A percentile compares a stretch with the other conserved stretches of the same genome.
Evolutionary conservation across 2,329 filamentous ascomycete genomes (phyloP).

Genomic region (Curvularia sp.): DNA sequence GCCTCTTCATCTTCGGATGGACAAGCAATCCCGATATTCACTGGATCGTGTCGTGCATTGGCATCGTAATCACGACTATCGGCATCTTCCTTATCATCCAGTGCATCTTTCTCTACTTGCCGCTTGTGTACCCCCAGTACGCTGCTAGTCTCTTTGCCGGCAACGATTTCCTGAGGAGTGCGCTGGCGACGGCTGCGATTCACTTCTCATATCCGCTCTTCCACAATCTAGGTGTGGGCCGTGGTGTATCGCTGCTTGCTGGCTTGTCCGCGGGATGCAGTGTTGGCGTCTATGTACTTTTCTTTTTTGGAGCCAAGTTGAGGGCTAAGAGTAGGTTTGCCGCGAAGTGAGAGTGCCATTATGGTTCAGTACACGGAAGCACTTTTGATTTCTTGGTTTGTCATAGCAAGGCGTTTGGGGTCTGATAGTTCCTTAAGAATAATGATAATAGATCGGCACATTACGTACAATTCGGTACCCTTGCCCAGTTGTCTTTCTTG

Average conservation of each 20-base stretch:
- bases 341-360: constrained; percentile 27
- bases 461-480: too few relatives aligned
- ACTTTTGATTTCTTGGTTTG: neutral
- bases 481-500: neutral
- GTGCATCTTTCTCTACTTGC: constrained; percentile 67
- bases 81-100: constrained; percentile 56
- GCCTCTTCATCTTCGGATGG: constrained; percentile 72
- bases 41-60: constrained; percentile 65
- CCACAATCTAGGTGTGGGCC: constrained; percentile 64
- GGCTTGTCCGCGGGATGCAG: constrained; percentile 46
- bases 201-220: constrained; percentile 68
- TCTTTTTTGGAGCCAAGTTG: constrained; percentile 52
- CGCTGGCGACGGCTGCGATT: constrained; percentile 66
- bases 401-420: neutral
- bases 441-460: neutral
- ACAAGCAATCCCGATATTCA: constrained; percentile 67
- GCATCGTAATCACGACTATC: constrained; percentile 59
- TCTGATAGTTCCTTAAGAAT: neutral
- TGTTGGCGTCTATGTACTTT: constrained; percentile 67
- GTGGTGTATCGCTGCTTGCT: constrained; percentile 62
- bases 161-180: constrained; percentile 64
- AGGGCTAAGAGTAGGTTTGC: constrained; percentile 45
- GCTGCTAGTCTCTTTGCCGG: constrained; percentile 64
- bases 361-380: neutral
- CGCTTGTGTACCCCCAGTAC: constrained; percentile 66